Evolutionary conservation across 805 yeast species (phyloP).

Genomic region (Vanderwaltozyma tropicalis): DNA sequence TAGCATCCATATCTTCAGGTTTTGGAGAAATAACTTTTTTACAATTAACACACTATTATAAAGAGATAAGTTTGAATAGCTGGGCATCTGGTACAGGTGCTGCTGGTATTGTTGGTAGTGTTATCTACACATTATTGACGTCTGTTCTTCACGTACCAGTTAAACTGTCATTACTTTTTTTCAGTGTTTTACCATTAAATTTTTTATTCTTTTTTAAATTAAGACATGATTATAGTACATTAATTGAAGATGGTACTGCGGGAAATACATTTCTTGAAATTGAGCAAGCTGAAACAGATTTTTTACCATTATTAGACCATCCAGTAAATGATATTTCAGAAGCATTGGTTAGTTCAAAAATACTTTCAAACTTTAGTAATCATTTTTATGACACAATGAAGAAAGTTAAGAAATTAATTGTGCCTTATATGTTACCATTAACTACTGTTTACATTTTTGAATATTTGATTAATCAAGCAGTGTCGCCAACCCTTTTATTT

Average conservation of each 20-base stretch:
- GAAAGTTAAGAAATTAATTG: constrained; percentile 35
- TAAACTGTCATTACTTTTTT: constrained; percentile 43
- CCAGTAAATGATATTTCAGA: neutral
- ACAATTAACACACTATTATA: constrained; percentile 73
- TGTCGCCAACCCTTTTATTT: constrained; percentile 78
- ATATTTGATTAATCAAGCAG: constrained; percentile 83
- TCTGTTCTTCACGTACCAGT: constrained; percentile 53
- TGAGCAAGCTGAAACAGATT: neutral
- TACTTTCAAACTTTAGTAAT: neutral
- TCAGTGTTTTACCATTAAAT: constrained; percentile 46
- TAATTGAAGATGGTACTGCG: neutral
- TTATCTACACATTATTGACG: constrained; percentile 59
- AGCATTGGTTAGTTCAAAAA: neutral
- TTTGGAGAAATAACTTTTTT: constrained; percentile 84
- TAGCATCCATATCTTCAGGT: constrained; percentile 82
- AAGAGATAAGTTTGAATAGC: constrained; percentile 55
- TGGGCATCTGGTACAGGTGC: constrained; percentile 96
- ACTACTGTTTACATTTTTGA: constrained; percentile 77
- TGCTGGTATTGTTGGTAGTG: constrained; percentile 83
- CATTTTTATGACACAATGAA: constrained; percentile 14
- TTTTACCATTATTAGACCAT: neutral
- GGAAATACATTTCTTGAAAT: neutral
- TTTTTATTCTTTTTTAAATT: constrained; percentile 33
- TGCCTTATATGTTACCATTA: constrained; percentile 76
- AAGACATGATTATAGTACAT: constrained; percentile 3